Base-by-base conservation (phyloP, 2,329 filamentous ascomycete genomes). In the Chaetothyriales sp. region DNA sequence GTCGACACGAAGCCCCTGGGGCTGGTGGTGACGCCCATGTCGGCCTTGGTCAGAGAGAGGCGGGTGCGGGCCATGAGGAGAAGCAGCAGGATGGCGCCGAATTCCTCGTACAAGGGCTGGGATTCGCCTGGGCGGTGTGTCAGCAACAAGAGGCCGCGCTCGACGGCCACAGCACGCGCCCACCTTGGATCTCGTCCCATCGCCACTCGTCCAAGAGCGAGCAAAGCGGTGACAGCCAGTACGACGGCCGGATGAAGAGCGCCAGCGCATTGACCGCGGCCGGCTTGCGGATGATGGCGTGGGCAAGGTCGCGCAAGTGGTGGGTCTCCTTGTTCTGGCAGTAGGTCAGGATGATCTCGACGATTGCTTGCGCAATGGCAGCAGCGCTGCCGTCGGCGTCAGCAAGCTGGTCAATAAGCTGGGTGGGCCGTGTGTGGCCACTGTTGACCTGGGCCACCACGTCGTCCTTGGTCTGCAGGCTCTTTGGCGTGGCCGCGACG, bases 371-470 rank as follows among this genome's bases (percentile, higher is more conserved):
- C 48, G 85, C 85, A 18, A 94, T 86, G 1, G 88, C 87, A 1
- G 86, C 88, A 2, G 87, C 87, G 65, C 95, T 95, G 1, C 90
- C 90, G 62, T 94, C 87, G 77, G 92, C 89, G 48, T 83, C 84
- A 52, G 95, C 88, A 20, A 98, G 73, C 61, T 94, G 88, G 43
- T 82, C 78, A 43, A 95, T 80, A 29, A 94, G 73, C 44, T 82
- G 78, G 58, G 89, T 85, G 1, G 86, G 80, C 56, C 82, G 80
- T 55, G 88, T 85, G 20, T 49, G 51, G 58, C 94, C 87, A 9
- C 78, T 77, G 47, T 84, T 77, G 57, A 89, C 95, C 63, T 92
- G 83, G 47, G 81, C 76, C 0, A 95, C 78, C 10, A 98, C 72
- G 28, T 81, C 77, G 25, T 92, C 85, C 66, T 90, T 92, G 46